Percentiles rank a stretch among this genome's conserved stretches.
Evolutionary conservation across 2,329 filamentous ascomycete species (phyloP).

Genomic region (Fusarium beomiforme): DNA sequence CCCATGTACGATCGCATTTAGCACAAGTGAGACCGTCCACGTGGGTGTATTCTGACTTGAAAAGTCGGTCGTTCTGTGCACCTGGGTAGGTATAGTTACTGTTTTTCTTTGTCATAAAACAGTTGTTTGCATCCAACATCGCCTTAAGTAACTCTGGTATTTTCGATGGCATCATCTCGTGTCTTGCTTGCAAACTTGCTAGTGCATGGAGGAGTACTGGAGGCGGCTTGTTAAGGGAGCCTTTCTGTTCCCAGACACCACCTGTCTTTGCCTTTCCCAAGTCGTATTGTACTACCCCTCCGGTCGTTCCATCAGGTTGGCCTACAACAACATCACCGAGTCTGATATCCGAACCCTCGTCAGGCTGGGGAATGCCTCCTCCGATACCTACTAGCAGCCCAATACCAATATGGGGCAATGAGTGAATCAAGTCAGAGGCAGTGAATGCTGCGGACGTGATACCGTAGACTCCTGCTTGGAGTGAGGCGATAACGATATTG

Average conservation of each 20-base stretch:
- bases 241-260: neutral
- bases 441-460: slow-evolving; percentile 19
- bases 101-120: neutral
- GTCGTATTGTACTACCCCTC: slow-evolving; percentile 40
- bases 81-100: slow-evolving; percentile 9
- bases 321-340: slow-evolving; percentile 45
- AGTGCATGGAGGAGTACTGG: slow-evolving; percentile 18
- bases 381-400: slow-evolving; percentile 51
- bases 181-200: slow-evolving; percentile 2
- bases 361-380: slow-evolving; percentile 46
- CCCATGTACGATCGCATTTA: neutral
- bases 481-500: slow-evolving; percentile 42
- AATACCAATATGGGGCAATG: slow-evolving; percentile 33
- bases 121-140: neutral
- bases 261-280: slow-evolving; percentile 15
- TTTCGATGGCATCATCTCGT: neutral
- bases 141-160: neutral
- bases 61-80: slow-evolving; percentile 21
- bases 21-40: slow-evolving; percentile 1
- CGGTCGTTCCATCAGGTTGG: slow-evolving; percentile 10
- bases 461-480: slow-evolving; percentile 31
- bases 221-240: slow-evolving; percentile 21
- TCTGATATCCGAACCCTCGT: slow-evolving; percentile 29
- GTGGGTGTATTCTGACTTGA: slow-evolving; percentile 11
- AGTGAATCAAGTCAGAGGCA: slow-evolving; percentile 9